Evolutionary conservation across 2,329 filamentous ascomycete species (phyloP).

Genomic region (Fusarium temperatum): DNA sequence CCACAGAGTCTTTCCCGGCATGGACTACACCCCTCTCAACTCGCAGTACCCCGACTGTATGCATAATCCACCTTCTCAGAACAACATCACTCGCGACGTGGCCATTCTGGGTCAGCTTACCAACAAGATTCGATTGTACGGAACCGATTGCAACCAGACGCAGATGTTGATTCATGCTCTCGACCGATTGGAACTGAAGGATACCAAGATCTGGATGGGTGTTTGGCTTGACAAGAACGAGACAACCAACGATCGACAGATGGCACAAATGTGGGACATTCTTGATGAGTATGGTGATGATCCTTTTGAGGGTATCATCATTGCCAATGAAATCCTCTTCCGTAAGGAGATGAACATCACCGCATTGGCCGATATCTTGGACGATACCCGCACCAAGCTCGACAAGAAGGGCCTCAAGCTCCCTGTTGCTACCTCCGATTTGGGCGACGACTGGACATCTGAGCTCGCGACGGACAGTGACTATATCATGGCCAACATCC

Average conservation of each 20-base stretch:
- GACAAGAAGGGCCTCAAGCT: conserved; percentile 72
- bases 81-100: conserved; percentile 92
- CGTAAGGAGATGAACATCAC: conserved; percentile 76
- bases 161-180: conserved; percentile 91
- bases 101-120: conserved; percentile 91
- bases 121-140: conserved; percentile 87
- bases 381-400: conserved; percentile 76
- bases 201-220: conserved; percentile 90
- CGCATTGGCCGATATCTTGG: conserved; percentile 71
- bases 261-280: conserved; percentile 85
- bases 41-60: conserved; percentile 89
- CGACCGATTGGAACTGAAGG: conserved; percentile 73
- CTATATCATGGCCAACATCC: conserved; percentile 95
- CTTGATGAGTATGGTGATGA: conserved; percentile 72
- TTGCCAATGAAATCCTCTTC: conserved; percentile 82
- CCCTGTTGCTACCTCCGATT: conserved; percentile 85
- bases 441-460: conserved; percentile 86
- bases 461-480: conserved; percentile 77
- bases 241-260: conserved; percentile 85
- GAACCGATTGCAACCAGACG: conserved; percentile 97
- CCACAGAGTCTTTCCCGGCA: conserved; percentile 93
- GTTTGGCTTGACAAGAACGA: conserved; percentile 89
- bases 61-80: conserved; percentile 81
- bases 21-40: conserved; percentile 94
- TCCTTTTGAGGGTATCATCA: conserved; percentile 84